Evolutionary conservation across 352 stramenopile species (phyloP).

Genomic region (Globisporangium spiculum): DNA sequence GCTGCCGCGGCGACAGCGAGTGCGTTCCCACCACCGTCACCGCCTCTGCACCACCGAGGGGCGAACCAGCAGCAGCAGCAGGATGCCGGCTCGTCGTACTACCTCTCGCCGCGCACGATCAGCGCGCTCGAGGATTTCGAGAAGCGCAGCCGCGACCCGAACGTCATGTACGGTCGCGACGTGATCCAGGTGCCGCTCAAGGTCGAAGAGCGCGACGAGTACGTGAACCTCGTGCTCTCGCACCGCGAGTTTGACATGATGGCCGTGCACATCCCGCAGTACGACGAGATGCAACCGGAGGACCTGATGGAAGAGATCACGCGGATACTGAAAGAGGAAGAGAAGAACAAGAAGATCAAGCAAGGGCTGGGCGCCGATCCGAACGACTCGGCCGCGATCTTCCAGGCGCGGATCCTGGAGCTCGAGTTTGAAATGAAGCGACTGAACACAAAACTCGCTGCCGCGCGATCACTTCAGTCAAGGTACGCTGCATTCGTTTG

Average conservation of each 20-base stretch:
- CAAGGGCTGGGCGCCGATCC: constrained; percentile 13
- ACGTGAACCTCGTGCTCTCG: constrained; percentile 72
- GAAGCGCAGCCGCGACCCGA: constrained; percentile 17
- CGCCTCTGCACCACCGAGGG: constrained; percentile 10
- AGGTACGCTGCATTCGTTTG: constrained; percentile 4
- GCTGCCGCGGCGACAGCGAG: constrained; percentile 5
- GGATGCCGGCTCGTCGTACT: constrained; percentile 15
- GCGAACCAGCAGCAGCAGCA: constrained; percentile 13
- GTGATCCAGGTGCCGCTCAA: constrained; percentile 77
- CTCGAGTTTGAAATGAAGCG: constrained; percentile 71
- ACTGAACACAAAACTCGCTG: constrained; percentile 60
- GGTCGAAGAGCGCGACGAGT: constrained; percentile 35
- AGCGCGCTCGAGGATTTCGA: constrained; percentile 29
- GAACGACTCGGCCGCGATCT: constrained; percentile 37
- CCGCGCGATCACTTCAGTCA: constrained; percentile 49
- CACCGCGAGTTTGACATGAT: constrained; percentile 78
- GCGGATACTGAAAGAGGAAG: constrained; percentile 46
- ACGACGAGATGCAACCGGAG: constrained; percentile 53
- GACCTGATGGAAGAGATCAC: constrained; percentile 61
- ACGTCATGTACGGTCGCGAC: constrained; percentile 64
- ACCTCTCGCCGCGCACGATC: constrained; percentile 27
- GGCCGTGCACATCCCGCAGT: constrained; percentile 67
- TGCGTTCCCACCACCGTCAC: constrained; percentile 27
- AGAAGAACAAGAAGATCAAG: constrained; percentile 35
- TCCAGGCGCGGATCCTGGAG: constrained; percentile 57